Conservation (phyloP, 257 asterid species). For the Haberlea rhodopensis region DNA sequence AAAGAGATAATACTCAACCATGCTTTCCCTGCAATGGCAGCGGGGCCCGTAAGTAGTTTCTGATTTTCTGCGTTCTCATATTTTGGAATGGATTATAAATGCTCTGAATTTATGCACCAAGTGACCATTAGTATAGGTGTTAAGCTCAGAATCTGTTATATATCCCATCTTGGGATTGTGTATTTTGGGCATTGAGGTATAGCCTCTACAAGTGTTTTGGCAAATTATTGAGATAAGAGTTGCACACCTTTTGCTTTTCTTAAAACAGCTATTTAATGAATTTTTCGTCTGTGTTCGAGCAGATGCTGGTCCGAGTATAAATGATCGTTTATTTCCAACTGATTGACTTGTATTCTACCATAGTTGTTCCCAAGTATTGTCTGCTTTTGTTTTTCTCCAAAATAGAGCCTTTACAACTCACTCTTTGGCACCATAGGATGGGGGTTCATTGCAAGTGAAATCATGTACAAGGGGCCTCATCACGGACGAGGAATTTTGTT, state of each 20-base stretch:
- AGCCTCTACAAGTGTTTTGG: background rate
- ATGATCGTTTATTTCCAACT: too few species aligned
- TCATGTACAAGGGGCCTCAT: background rate
- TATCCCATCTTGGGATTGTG: background rate
- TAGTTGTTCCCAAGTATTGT: background rate
- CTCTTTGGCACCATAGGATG: background rate
- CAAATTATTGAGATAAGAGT: background rate
- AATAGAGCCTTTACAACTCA: background rate
- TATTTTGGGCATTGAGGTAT: background rate
- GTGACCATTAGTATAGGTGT: background rate
- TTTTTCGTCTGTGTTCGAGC: background rate
- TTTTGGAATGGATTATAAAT: background rate
- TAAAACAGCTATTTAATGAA: background rate
- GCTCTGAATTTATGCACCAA: background rate
- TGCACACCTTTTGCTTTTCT: background rate
- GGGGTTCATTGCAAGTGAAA: background rate
- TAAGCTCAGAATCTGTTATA: background rate
- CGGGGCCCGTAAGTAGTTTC: conserved; percentile 78
- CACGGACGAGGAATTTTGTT: background rate
- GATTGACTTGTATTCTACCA: background rate
- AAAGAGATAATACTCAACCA: conserved; percentile 85
- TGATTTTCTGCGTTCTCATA: conserved; percentile 3
- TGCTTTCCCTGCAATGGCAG: conserved; percentile 93
- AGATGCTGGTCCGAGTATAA: background rate
- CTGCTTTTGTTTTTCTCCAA: background rate